A percentile compares a stretch with the other conserved stretches of the same genome.
Conservation (phyloP, 345 rosid genomes). For the Eucalyptus tenuipes region DNA sequence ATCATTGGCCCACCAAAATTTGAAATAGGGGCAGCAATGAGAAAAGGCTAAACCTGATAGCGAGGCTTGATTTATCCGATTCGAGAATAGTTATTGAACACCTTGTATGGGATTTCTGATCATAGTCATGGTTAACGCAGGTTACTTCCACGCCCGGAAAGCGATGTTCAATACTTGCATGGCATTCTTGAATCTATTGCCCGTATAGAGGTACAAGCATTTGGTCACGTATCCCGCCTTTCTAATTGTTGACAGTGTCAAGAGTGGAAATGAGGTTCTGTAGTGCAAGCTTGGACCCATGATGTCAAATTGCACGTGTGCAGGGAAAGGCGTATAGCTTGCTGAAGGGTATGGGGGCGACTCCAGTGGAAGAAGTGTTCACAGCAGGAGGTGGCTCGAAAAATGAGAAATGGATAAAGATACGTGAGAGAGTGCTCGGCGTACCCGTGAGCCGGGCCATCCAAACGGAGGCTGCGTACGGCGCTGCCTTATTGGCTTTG, state of each 20-base stretch:
- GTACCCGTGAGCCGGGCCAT: constrained; percentile 55
- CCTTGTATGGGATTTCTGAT: background rate
- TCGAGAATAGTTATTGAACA: background rate
- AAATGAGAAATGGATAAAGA: constrained; percentile 70
- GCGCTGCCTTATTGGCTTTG: constrained; percentile 78
- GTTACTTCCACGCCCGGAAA: constrained; percentile 72
- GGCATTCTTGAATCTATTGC: constrained; percentile 91
- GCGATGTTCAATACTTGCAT: constrained; percentile 73
- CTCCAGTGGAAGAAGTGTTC: constrained; percentile 61
- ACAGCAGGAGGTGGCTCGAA: constrained; percentile 90
- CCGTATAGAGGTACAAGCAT: constrained; percentile 56
- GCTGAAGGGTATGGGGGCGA: constrained; percentile 74
- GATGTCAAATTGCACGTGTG: background rate
- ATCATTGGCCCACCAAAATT: background rate
- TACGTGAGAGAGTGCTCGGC: constrained; percentile 61
- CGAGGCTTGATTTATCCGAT: background rate
- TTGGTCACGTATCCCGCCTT: background rate
- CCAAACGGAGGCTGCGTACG: constrained; percentile 87
- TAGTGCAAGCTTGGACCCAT: background rate
- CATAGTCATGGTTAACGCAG: constrained; percentile 16
- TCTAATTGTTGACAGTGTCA: background rate
- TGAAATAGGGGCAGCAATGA: background rate
- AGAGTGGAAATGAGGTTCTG: background rate
- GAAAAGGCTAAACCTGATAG: background rate
- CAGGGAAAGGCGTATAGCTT: constrained; percentile 66